A percentile compares a stretch with the other conserved stretches of the same genome.
phyloP scores from a whole-genome alignment of 2,329 filamentous ascomycete species.

The Colletotrichum graminicola region DNA sequence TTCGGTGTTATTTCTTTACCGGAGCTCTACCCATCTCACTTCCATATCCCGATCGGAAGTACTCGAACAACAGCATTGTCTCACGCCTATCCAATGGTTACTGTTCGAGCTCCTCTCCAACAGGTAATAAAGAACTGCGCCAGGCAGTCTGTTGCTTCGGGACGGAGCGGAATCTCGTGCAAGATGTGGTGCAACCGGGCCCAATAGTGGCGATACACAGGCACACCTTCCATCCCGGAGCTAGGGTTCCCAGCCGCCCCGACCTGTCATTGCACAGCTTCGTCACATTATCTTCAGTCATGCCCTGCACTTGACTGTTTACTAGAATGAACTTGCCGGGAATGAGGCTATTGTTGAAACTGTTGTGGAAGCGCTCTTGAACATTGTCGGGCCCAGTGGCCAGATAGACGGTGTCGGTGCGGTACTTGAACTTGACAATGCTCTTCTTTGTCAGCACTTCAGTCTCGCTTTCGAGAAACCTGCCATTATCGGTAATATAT shows the following conservation, averaged over 20 bases:
- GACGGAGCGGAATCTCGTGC: constrained; percentile 20
- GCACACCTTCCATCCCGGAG: constrained; percentile 36
- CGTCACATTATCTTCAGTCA: constrained; percentile 34
- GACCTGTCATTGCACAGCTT: constrained; percentile 40
- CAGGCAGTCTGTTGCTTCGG: constrained; percentile 12
- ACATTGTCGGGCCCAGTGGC: constrained; percentile 28
- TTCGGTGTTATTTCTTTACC: too few species aligned
- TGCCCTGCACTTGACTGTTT: constrained; percentile 10
- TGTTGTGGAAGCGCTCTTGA: constrained; percentile 38
- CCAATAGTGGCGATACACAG: constrained; percentile 45
- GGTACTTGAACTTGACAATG: constrained; percentile 34
- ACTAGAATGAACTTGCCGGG: constrained; percentile 41
- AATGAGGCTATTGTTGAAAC: constrained; percentile 26
- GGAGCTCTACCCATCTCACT: constrained; percentile 9
- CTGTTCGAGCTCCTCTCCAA: constrained; percentile 31
- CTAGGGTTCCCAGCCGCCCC: constrained; percentile 38
- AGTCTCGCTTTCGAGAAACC: constrained; percentile 35
- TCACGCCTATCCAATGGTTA: constrained; percentile 40
- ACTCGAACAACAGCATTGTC: constrained; percentile 40
- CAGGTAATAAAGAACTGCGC: constrained; percentile 36
- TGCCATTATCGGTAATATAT: constrained; percentile 39
- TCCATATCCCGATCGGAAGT: constrained; percentile 40
- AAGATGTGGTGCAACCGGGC: constrained; percentile 42
- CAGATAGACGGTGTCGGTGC: constrained; percentile 33
- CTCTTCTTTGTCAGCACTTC: constrained; percentile 2